phyloP scores from a whole-genome alignment of 805 yeast species.

The Ogataea ramenticola region DNA sequence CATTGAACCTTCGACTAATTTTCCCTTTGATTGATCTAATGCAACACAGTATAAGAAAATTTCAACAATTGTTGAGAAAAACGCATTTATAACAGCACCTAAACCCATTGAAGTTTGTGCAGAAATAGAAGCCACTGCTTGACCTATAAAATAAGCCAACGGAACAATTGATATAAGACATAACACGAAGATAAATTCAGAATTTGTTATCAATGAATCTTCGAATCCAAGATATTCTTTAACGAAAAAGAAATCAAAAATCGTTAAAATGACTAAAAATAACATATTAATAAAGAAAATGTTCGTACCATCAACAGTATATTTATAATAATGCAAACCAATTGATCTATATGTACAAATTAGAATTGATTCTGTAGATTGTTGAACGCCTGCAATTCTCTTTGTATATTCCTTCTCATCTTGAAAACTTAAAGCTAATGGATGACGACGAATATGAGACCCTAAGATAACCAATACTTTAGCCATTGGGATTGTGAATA shows the following conservation, averaged over 20 bases:
- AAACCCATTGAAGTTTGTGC: conserved; percentile 99
- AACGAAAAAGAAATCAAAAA: conserved; percentile 64
- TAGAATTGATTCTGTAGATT: conserved; percentile 54
- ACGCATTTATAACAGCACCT: conserved; percentile 97
- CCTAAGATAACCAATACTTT: conserved; percentile 63
- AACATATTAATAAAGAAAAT: conserved; percentile 83
- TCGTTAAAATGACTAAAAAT: conserved; percentile 73
- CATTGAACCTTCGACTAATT: conserved; percentile 90
- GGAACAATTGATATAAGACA: conserved; percentile 86
- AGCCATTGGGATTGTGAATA: conserved; percentile 91
- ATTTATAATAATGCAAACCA: conserved; percentile 91
- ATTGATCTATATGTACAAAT: conserved; percentile 89
- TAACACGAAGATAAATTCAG: conserved; percentile 60
- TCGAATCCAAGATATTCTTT: conserved; percentile 35
- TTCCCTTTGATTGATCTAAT: conserved; percentile 73
- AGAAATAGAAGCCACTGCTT: conserved; percentile 97
- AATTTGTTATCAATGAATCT: conserved; percentile 44
- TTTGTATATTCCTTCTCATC: conserved; percentile 45
- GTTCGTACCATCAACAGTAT: conserved; percentile 94
- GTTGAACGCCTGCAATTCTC: conserved; percentile 14
- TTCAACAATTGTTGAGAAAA: conserved; percentile 93
- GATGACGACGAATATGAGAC: conserved; percentile 81
- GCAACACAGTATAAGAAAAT: conserved; percentile 91
- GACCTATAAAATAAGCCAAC: conserved; percentile 93
- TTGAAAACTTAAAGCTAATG: conserved; percentile 77